phyloP scores from a whole-genome alignment of 78 protist species.

The Pigoraptor vietnamica region DNA sequence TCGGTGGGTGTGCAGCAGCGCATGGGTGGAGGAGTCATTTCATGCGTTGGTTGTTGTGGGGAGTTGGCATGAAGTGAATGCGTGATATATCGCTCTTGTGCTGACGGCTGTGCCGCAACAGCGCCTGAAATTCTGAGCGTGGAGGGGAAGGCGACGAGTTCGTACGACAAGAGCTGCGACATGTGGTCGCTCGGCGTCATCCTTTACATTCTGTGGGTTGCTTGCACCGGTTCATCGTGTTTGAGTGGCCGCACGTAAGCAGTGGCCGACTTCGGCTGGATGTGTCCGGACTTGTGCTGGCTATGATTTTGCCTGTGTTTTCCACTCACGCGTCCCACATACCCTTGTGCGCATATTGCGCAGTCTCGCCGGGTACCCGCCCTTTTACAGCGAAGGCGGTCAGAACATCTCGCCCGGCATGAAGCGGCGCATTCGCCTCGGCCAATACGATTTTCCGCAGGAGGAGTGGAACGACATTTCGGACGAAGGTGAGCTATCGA shows the following conservation, averaged over 20 bases:
- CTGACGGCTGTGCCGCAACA: too few relatives aligned
- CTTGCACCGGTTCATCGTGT: not conserved
- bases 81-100: too few relatives aligned
- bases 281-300: not conserved
- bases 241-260: too few relatives aligned
- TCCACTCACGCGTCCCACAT: not conserved
- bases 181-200: conserved; percentile 46
- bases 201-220: conserved; percentile 15
- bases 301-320: not conserved
- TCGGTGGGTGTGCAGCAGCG: not conserved
- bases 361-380: conserved; percentile 27
- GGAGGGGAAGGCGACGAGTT: not conserved
- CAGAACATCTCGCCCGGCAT: conserved; percentile 21
- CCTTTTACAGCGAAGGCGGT: conserved; percentile 16
- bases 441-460: conserved; percentile 22
- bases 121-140: conserved; percentile 16
- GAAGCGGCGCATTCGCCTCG: not conserved
- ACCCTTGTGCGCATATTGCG: not conserved
- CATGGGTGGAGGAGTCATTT: too few relatives aligned
- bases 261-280: not conserved
- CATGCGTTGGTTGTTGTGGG: too few relatives aligned
- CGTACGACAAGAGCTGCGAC: conserved; percentile 40
- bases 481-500: not conserved
- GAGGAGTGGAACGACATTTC: conserved; percentile 23
- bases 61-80: too few relatives aligned